These are phyloP conservation scores for Eimeria praecox DNA, from an alignment of 169 alveolate genomes.

Conservation along the genomic window DNA sequence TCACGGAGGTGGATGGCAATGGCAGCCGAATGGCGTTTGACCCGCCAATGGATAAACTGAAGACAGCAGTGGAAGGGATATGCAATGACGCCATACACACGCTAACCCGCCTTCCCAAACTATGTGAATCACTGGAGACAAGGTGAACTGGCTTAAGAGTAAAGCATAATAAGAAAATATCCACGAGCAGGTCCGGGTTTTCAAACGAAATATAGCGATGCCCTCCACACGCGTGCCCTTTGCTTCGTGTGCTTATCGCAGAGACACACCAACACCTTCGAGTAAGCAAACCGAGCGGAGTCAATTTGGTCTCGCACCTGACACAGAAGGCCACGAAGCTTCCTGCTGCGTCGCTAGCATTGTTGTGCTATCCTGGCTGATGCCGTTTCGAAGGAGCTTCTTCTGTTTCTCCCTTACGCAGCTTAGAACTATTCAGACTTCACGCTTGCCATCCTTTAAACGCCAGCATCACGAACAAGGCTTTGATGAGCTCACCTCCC, in stretches of 20 bases:
- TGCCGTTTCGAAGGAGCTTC: background rate
- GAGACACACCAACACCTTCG: constrained; percentile 24
- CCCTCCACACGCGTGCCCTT: background rate
- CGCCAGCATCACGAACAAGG: background rate
- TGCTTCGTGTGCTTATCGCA: constrained; percentile 10
- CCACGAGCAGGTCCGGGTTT: constrained; percentile 29
- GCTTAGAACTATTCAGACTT: background rate
- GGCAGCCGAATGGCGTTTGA: constrained; percentile 84
- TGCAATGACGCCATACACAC: constrained; percentile 85
- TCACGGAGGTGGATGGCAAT: constrained; percentile 39
- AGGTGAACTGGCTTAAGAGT: background rate
- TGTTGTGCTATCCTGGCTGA: background rate
- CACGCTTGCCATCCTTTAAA: background rate
- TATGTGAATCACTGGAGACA: constrained; percentile 80
- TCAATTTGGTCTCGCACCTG: background rate
- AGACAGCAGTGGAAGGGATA: constrained; percentile 77
- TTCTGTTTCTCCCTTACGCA: background rate
- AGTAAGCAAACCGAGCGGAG: constrained; percentile 2
- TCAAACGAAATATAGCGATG: background rate
- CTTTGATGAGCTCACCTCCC: background rate
- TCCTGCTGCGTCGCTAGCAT: background rate
- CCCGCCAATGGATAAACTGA: constrained; percentile 85
- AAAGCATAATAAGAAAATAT: background rate
- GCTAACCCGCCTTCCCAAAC: constrained; percentile 83
- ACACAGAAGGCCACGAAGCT: background rate